Conservation (phyloP, 768 basidiomycete species). For the Clathrus columnatus region DNA sequence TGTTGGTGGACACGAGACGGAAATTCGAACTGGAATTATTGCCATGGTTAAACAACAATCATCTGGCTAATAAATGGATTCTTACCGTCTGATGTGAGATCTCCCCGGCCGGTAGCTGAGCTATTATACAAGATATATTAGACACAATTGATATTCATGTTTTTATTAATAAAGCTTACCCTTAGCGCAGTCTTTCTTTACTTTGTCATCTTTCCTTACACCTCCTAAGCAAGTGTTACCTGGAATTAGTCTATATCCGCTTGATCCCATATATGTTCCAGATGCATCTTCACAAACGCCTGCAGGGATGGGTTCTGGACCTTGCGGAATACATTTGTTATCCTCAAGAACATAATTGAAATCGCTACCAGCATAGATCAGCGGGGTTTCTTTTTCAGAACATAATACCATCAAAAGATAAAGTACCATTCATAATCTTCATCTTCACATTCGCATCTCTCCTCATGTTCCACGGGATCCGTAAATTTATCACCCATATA, state of each 20-base stretch:
- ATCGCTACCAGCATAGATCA: slow-evolving; percentile 42
- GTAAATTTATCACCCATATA: slow-evolving; percentile 85
- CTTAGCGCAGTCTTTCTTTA: slow-evolving; percentile 69
- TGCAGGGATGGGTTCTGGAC: slow-evolving; percentile 80
- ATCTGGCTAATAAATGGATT: background rate
- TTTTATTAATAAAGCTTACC: slow-evolving; percentile 32
- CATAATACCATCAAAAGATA: slow-evolving; percentile 8
- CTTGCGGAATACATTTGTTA: slow-evolving; percentile 69
- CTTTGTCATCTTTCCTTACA: slow-evolving; percentile 54
- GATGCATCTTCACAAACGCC: slow-evolving; percentile 51
- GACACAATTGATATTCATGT: background rate
- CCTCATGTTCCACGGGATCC: slow-evolving; percentile 79
- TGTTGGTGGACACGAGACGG: slow-evolving; percentile 57
- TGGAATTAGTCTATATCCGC: slow-evolving; percentile 86
- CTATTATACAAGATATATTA: slow-evolving; percentile 27
- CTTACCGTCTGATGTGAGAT: slow-evolving; percentile 68
- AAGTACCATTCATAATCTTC: slow-evolving; percentile 89
- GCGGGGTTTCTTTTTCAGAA: no score
- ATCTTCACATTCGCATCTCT: slow-evolving; percentile 73
- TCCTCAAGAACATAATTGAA: slow-evolving; percentile 80
- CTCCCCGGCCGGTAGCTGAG: slow-evolving; percentile 72
- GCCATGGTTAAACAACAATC: background rate
- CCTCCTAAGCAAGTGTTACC: slow-evolving; percentile 79
- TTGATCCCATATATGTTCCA: slow-evolving; percentile 75
- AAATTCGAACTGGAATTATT: slow-evolving; percentile 51